phyloP scores from a whole-genome alignment of 2,329 filamentous ascomycete species.

The Claviceps sp. region DNA sequence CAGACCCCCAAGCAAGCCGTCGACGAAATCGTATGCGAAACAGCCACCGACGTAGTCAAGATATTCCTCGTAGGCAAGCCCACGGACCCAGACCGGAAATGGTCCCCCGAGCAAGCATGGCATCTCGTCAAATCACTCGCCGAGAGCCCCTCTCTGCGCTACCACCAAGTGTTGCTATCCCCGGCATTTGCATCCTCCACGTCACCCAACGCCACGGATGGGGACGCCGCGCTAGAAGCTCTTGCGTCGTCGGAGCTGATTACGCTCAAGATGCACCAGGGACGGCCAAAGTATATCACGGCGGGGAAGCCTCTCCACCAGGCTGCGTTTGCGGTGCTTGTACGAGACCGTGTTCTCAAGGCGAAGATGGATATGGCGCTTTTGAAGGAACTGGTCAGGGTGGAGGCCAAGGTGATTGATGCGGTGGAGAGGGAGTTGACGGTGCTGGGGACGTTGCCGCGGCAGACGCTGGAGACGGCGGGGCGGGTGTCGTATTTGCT shows the following conservation, averaged over 20 bases:
- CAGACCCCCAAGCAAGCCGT: slow-evolving; percentile 73
- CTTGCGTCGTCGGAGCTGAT: slow-evolving; percentile 82
- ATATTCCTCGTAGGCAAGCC: slow-evolving; percentile 68
- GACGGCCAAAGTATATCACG: slow-evolving; percentile 63
- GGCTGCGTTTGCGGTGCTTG: slow-evolving; percentile 64
- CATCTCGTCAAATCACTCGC: slow-evolving; percentile 69
- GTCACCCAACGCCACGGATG: slow-evolving; percentile 36
- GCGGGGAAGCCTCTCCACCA: slow-evolving; percentile 79
- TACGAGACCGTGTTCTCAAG: slow-evolving; percentile 57
- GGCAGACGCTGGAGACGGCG: slow-evolving; percentile 53
- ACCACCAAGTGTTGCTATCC: slow-evolving; percentile 73
- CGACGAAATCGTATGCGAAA: slow-evolving; percentile 77
- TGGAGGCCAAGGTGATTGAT: slow-evolving; percentile 61
- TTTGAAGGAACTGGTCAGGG: slow-evolving; percentile 53
- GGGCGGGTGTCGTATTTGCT: slow-evolving; percentile 60
- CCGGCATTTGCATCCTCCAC: slow-evolving; percentile 55
- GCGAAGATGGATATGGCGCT: slow-evolving; percentile 62
- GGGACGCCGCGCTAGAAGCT: slow-evolving; percentile 63
- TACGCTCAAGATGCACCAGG: slow-evolving; percentile 56
- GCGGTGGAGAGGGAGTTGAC: slow-evolving; percentile 68
- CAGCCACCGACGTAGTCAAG: slow-evolving; percentile 80
- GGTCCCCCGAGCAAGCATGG: slow-evolving; percentile 84
- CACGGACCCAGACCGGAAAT: slow-evolving; percentile 40
- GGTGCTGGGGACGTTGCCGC: slow-evolving; percentile 56
- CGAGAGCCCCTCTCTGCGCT: slow-evolving; percentile 53